Percentiles rank a stretch among this genome's conserved stretches.
These are phyloP conservation scores for Usnea hakonensis DNA, from an alignment of 495 filamentous ascomycete genomes.

Conservation along the genomic window DNA sequence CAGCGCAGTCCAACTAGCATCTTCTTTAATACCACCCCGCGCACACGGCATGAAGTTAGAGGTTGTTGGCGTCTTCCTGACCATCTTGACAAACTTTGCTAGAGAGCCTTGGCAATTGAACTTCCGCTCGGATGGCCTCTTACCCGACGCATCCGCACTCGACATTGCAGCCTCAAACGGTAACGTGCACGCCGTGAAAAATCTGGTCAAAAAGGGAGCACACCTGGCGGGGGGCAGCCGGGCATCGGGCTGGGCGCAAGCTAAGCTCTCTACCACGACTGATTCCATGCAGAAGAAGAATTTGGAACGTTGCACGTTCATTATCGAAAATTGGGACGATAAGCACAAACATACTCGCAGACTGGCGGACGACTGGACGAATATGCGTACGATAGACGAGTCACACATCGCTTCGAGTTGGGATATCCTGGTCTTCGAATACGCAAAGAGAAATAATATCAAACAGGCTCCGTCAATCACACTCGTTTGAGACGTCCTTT, in stretches of 20 bases:
- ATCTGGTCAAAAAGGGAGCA: conserved; percentile 21
- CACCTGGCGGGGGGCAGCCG: conserved; percentile 14
- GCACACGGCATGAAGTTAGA: conserved; percentile 27
- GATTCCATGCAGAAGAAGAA: conserved; percentile 21
- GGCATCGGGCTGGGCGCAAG: conserved; percentile 8
- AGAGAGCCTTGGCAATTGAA: conserved; percentile 17
- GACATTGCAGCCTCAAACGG: conserved; percentile 24
- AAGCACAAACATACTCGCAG: conserved; percentile 16
- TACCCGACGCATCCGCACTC: conserved; percentile 22
- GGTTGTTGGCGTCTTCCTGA: conserved; percentile 23
- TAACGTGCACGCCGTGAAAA: conserved; percentile 26
- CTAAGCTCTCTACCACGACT: conserved; percentile 7
- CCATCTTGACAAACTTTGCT: conserved; percentile 16
- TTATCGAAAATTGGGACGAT: conserved; percentile 26
- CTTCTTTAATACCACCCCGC: conserved; percentile 12
- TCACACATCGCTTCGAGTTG: conserved; percentile 20
- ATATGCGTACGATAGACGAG: conserved; percentile 26
- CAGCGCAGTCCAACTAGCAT: conserved; percentile 24
- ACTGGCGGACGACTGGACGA: conserved; percentile 26
- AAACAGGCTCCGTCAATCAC: neutral
- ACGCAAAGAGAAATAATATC: neutral
- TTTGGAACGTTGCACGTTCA: conserved; percentile 23
- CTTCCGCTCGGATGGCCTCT: conserved; percentile 21
- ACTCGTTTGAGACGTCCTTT: neutral
- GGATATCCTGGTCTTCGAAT: conserved; percentile 19